Evolutionary conservation across 75 land plant genomes (phyloP), one percentile per base, ranked within the genome.

Genomic region (Pseudotsuga menziesii): DNA sequence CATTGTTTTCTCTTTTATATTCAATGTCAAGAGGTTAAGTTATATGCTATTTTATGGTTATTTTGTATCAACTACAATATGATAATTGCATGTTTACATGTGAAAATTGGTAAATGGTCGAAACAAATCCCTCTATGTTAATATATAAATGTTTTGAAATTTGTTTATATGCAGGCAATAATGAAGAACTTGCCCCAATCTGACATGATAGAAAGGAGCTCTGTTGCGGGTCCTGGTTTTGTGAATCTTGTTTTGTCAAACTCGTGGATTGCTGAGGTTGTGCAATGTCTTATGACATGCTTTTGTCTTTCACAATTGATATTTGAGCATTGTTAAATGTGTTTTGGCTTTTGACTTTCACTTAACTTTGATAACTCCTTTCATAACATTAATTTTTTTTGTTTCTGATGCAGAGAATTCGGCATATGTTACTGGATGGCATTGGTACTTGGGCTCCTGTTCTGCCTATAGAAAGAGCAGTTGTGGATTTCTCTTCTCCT

Each of bases 401-500:
- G 19, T 70, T 73, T n/a, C 22, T 44, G 16, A 26, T 81, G 80
- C 87, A 96, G 99, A 94, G 77, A 75, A 82, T 97, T 61, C 87
- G 84, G 25, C 83, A 88, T 23, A 88, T 97, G 99, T 81, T 97
- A 59, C 4, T 77, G 12, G 61, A 84, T 72, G 99, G 99, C 48
- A 88, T 97, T 72, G 82, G 76, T 5, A 80, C 82, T 55, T 97
- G 99, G 99, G 93, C 99, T 59, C 99, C 99, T 4, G 76, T 77
- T 11, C 90, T 92, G n/a, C 70, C 78, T 15, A 76, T 92, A 25
- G 87, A 86, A 57, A 86, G 85, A 76, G 99, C 92, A 17, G 89
- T 97, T 32, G 93, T 96, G 48, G 99, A 97, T 72, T 97, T 97
- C 56, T 94, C 98, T 17, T 97, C 99, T 12, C 99, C 99, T 15